Percentiles rank a stretch among this genome's conserved stretches.
phyloP scores from a whole-genome alignment of 1,139 yeast genomes.

The Torulaspora globosa region DNA sequence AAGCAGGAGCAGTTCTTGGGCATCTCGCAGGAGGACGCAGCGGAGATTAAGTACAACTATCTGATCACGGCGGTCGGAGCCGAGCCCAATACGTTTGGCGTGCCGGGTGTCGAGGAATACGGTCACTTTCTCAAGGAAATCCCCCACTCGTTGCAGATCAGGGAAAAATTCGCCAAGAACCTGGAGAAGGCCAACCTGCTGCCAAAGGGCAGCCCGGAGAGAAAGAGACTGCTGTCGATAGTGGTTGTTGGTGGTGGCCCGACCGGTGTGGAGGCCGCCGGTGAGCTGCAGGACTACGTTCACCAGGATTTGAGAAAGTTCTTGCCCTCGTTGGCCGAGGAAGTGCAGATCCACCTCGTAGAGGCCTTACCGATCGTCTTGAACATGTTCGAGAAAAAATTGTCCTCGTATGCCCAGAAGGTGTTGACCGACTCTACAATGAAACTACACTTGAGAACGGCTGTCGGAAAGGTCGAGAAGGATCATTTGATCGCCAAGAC shows the following conservation, averaged over 20 bases:
- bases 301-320: conserved; percentile 85
- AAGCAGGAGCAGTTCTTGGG: conserved; percentile 31
- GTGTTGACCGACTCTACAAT: conserved; percentile 75
- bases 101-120: conserved; percentile 73
- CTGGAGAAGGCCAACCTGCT: conserved; percentile 71
- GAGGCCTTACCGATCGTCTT: conserved; percentile 89
- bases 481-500: conserved; percentile 67
- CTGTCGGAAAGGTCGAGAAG: conserved; percentile 79
- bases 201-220: conserved; percentile 70
- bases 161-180: conserved; percentile 69
- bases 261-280: conserved; percentile 87
- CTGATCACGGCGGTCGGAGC: conserved; percentile 83
- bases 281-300: conserved; percentile 87
- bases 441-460: conserved; percentile 74
- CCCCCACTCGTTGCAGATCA: conserved; percentile 72
- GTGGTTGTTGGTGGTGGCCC: conserved; percentile 93
- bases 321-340: conserved; percentile 82
- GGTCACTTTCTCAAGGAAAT: conserved; percentile 84
- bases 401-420: conserved; percentile 81
- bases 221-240: conserved; percentile 67
- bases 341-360: conserved; percentile 76
- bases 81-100: conserved; percentile 76
- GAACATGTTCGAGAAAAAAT: conserved; percentile 79
- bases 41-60: conserved; percentile 57
- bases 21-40: conserved; percentile 37